Evolutionary conservation across 1,139 yeast genomes (phyloP).

Genomic region (Pichia sp.): DNA sequence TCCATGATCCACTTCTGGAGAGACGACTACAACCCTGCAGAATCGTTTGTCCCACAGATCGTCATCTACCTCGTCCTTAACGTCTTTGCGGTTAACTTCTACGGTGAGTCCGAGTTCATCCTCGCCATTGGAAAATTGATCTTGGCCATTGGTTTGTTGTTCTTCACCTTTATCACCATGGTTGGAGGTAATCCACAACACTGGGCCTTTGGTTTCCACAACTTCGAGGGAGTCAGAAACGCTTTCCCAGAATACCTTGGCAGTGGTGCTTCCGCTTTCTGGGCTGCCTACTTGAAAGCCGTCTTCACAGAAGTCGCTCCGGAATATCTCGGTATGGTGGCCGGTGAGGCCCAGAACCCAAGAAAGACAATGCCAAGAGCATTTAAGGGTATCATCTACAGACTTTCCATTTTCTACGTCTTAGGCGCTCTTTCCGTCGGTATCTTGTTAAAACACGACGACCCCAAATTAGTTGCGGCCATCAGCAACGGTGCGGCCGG

Average conservation of each 20-base stretch:
- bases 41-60: conserved; percentile 39
- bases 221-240: conserved; percentile 56
- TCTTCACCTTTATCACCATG: conserved; percentile 43
- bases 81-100: conserved; percentile 40
- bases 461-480: conserved; percentile 20
- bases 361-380: conserved; percentile 48
- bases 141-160: conserved; percentile 49
- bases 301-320: conserved; percentile 53
- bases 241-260: conserved; percentile 47
- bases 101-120: conserved; percentile 65
- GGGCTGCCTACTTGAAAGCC: conserved; percentile 54
- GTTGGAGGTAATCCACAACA: conserved; percentile 56
- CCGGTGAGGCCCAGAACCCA: conserved; percentile 50
- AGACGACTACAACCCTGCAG: conserved; percentile 47
- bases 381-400: conserved; percentile 29
- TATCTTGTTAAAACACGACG: conserved; percentile 24
- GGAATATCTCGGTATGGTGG: conserved; percentile 50
- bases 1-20: conserved; percentile 50
- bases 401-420: conserved; percentile 39
- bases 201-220: conserved; percentile 58
- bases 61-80: conserved; percentile 37
- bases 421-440: conserved; percentile 26
- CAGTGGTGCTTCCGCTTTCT: conserved; percentile 48
- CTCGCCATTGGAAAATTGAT: conserved; percentile 51
- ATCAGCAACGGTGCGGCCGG: conserved; percentile 27